phyloP scores from a whole-genome alignment of 768 basidiomycete species.

The Hygrocybe punicea region DNA sequence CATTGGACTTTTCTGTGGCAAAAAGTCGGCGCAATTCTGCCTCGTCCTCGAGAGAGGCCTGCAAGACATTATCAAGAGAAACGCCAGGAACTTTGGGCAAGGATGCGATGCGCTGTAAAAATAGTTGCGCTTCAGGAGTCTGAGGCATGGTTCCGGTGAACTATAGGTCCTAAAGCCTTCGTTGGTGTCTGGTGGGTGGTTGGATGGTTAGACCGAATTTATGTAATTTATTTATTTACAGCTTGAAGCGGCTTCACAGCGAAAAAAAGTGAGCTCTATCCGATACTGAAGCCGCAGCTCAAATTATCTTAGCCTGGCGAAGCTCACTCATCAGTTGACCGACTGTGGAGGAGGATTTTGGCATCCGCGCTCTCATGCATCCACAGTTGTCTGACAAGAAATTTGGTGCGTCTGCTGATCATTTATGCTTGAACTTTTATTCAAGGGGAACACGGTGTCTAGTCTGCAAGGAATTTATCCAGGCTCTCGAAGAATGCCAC shows the following conservation, averaged over 20 bases:
- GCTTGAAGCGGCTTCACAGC: no score
- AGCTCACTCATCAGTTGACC: no score
- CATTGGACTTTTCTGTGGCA: constrained; percentile 48
- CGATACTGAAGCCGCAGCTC: no score
- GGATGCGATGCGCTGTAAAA: constrained; percentile 20
- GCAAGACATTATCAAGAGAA: constrained; percentile 44
- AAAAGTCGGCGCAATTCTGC: constrained; percentile 52
- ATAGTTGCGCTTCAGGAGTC: constrained; percentile 24
- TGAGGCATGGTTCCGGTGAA: constrained; percentile 15
- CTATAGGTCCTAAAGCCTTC: neutral
- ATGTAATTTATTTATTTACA: no score
- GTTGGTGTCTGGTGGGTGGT: no score
- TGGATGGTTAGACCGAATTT: no score
- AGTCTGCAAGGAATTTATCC: constrained; percentile 3
- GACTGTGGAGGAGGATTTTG: no score
- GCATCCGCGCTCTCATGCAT: neutral
- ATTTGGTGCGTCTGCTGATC: neutral
- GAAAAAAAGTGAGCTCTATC: no score
- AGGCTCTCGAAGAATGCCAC: constrained; percentile 3
- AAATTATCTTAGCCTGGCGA: no score
- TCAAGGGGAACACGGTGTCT: neutral
- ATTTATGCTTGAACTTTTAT: neutral
- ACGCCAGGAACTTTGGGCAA: constrained; percentile 28
- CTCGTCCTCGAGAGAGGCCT: constrained; percentile 57
- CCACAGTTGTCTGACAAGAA: constrained; percentile 5